These are phyloP conservation scores for Oryza nivara DNA, from an alignment of 176 grass and related monocot species.

Conservation along the genomic window DNA sequence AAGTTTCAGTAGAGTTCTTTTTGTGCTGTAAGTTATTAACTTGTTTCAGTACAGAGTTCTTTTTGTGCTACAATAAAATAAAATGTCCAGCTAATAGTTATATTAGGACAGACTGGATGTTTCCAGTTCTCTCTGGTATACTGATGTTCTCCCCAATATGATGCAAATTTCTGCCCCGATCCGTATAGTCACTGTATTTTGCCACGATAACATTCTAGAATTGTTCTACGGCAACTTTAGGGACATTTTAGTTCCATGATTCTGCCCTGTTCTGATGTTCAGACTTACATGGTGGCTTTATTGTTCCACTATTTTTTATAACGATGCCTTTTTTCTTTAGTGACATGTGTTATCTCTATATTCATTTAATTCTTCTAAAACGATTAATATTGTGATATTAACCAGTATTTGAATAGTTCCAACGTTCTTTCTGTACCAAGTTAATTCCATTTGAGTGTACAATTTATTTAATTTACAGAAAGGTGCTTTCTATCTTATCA, in stretches of 20 bases:
- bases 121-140: not conserved
- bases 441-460: slow-evolving; percentile 1
- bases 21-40: too few relatives aligned
- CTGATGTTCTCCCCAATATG: slow-evolving; percentile 14
- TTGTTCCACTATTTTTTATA: slow-evolving; percentile 12
- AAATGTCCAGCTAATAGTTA: not conserved
- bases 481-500: slow-evolving; percentile 60
- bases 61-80: too few relatives aligned
- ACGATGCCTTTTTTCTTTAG: not conserved
- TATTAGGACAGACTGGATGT: slow-evolving; percentile 12
- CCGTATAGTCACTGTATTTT: not conserved
- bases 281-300: not conserved
- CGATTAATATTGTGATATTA: not conserved
- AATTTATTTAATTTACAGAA: slow-evolving; percentile 60
- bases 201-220: not conserved
- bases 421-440: not conserved
- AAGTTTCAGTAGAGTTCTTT: not conserved
- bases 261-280: not conserved
- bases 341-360: not conserved
- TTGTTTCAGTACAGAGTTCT: too few relatives aligned
- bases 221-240: not conserved
- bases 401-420: slow-evolving; percentile 15
- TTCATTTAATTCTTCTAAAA: slow-evolving; percentile 25
- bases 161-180: slow-evolving; percentile 2
- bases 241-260: slow-evolving; percentile 14